Conservation (phyloP, 106 monocot species). For the Phalaenopsis equestris region DNA sequence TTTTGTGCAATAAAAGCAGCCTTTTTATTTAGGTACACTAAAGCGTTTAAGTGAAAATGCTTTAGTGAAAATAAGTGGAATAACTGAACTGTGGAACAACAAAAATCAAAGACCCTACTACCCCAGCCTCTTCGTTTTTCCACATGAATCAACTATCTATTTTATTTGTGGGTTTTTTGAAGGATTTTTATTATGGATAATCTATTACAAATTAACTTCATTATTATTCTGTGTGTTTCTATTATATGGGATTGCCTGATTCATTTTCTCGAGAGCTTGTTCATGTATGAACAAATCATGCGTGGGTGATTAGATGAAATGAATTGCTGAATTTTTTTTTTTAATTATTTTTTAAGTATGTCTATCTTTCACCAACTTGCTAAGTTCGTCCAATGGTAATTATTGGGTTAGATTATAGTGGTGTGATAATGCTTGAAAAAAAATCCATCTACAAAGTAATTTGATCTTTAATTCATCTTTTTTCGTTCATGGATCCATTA, state of each 20-base stretch:
- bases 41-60: background rate
- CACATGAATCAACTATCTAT: background rate
- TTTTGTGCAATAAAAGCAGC: background rate
- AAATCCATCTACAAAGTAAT: background rate
- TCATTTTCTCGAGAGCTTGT: background rate
- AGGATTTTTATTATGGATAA: background rate
- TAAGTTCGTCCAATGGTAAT: background rate
- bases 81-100: background rate
- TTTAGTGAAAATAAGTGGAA: too few relatives aligned
- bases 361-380: slow-evolving; percentile 1
- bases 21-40: background rate
- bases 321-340: background rate
- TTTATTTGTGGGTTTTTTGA: background rate
- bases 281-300: background rate
- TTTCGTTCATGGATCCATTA: background rate
- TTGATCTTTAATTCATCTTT: background rate
- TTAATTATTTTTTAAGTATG: background rate
- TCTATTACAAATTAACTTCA: background rate
- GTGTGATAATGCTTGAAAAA: background rate
- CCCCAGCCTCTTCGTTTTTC: background rate
- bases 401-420: background rate
- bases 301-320: background rate
- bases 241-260: background rate
- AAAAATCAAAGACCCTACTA: background rate
- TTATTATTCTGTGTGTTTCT: background rate